phyloP scores from a whole-genome alignment of 768 basidiomycete genomes.

The Lactarius akahatsu region DNA sequence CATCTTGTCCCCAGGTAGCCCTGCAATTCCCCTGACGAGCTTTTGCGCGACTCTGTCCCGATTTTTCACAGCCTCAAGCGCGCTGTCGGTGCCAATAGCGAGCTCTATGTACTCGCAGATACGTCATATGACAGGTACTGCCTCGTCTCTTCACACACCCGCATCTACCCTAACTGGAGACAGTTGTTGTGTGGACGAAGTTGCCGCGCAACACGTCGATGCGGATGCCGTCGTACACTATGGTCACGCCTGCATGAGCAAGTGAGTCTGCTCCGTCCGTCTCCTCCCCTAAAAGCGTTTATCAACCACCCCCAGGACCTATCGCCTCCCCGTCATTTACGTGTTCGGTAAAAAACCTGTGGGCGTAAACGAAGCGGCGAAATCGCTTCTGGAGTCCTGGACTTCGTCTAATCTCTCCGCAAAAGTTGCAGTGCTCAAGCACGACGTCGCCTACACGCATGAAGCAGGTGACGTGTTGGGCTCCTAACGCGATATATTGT shows the following conservation, averaged over 20 bases:
- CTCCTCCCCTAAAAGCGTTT: not conserved
- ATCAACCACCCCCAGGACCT: conserved; percentile 52
- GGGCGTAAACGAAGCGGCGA: conserved; percentile 52
- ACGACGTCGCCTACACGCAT: conserved; percentile 79
- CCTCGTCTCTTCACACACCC: conserved; percentile 9
- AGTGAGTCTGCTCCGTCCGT: conserved; percentile 43
- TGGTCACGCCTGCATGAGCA: conserved; percentile 93
- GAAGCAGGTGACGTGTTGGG: conserved; percentile 48
- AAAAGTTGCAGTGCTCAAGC: conserved; percentile 54
- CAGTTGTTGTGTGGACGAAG: conserved; percentile 96
- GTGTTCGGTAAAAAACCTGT: conserved; percentile 79
- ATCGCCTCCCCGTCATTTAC: conserved; percentile 85
- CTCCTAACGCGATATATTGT: not conserved
- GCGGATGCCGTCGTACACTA: conserved; percentile 93
- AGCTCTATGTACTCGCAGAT: conserved; percentile 92
- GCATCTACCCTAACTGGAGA: not conserved
- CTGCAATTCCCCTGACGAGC: conserved; percentile 96
- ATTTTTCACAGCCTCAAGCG: conserved; percentile 70
- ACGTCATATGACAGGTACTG: conserved; percentile 94
- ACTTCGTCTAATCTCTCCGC: conserved; percentile 22
- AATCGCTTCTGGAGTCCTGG: conserved; percentile 42
- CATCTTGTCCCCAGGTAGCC: conserved; percentile 54
- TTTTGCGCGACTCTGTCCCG: conserved; percentile 81
- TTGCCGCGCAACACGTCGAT: conserved; percentile 91
- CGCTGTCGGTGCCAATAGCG: conserved; percentile 44